Evolutionary conservation across 1,139 yeast genomes (phyloP), one percentile per base, ranked within the genome.

Genomic region (Magnusiomyces sp.): DNA sequence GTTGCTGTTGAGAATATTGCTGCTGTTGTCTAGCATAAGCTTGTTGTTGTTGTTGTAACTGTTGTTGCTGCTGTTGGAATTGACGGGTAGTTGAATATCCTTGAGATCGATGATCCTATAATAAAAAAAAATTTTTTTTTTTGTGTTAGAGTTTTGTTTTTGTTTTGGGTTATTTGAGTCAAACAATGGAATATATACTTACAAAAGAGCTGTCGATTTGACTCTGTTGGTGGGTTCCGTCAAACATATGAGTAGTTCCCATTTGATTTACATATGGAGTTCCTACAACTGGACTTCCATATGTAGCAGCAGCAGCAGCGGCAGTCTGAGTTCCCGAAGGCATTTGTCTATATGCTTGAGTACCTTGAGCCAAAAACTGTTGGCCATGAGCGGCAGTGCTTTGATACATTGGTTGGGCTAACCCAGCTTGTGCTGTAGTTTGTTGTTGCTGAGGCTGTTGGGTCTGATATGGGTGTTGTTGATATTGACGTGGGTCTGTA

Each of bases 1-100:
- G 40, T 33, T 43, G 46, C 40, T 43, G 46, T 20, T 43, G 46
- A 33, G 20, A 40, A 3, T 43, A 36, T 27, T 42, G 45, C 17
- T 14, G 46, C 19, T 41, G 43, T 27, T 43, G 40, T 5, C 19
- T 20, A 34, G 10, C 23, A 33, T 43, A 34, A 11, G 33, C 27
- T 34, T 34, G 46, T 4, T 19, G 17, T 2, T 13, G 33, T 16
- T 10, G 42, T 40, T 40, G 42, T 19, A 16, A n/a, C 23, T 40
- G 45, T 16, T 17, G 38, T 16, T 17, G 42, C 17, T 17, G 42
- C 31, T 40, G 42, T 5, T 20, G 42, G 42, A 7, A 29, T 19
- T 19, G 42, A 20, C 20, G 16, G 5, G 13, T 27, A 11, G 13
- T 27, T 19, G 14, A 27, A 27, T 19, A 31, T 39, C 23, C 42